Percentiles rank a stretch among this genome's conserved stretches.
phyloP scores from a whole-genome alignment of 2,329 filamentous ascomycete genomes.

The Colletotrichum scovillei region DNA sequence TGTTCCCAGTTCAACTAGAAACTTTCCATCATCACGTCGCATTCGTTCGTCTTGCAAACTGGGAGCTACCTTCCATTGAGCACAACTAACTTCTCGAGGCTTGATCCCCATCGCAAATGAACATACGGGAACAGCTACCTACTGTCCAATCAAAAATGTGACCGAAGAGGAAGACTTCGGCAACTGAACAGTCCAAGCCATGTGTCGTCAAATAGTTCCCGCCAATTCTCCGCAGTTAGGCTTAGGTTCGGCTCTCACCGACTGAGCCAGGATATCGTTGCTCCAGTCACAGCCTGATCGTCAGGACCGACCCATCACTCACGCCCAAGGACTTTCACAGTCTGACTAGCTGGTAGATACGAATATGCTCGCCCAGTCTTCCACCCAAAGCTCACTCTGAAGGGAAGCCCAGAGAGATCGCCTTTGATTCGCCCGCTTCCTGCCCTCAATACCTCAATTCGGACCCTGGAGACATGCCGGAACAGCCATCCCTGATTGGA shows the following conservation, averaged over 20 bases:
- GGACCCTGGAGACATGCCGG: neutral
- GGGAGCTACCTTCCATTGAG: too few relatives aligned
- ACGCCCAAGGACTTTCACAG: neutral
- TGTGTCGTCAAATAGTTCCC: conserved; percentile 2
- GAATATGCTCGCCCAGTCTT: conserved; percentile 4
- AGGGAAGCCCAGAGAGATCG: neutral
- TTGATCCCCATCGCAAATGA: neutral
- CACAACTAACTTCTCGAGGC: neutral
- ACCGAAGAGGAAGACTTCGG: neutral
- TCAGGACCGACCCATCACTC: conserved; percentile 18
- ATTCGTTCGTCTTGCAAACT: neutral
- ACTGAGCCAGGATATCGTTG: conserved; percentile 19
- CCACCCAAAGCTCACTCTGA: conserved; percentile 7
- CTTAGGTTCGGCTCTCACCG: conserved; percentile 11
- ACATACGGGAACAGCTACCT: neutral
- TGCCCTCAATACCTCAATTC: neutral
- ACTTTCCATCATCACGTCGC: conserved; percentile 22
- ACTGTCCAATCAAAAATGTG: neutral
- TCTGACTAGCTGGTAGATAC: neutral
- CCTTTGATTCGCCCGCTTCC: neutral
- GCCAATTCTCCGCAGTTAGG: conserved; percentile 28
- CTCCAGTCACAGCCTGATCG: conserved; percentile 27
- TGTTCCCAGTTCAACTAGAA: conserved; percentile 14
- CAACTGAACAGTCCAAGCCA: neutral
- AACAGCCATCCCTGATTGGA: conserved; percentile 15